Conservation (phyloP, 2,329 filamentous ascomycete genomes). For the Claviceps capensis region DNA sequence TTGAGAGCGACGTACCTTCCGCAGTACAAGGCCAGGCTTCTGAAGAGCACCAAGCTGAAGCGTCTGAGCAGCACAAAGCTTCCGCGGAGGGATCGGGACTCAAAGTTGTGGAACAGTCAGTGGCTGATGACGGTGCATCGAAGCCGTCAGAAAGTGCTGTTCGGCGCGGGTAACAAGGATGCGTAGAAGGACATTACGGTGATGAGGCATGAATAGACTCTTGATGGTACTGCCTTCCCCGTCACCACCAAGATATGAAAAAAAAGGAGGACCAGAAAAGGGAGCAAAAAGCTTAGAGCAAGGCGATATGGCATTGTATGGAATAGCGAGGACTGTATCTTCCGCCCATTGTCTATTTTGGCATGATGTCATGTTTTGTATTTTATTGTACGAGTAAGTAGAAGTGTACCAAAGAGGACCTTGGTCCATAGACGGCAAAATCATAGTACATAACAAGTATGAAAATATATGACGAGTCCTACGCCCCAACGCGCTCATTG, state of each 20-base stretch:
- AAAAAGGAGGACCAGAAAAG: neutral
- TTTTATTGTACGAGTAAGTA: slow-evolving; percentile 2
- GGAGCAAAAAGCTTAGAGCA: neutral
- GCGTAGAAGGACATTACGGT: slow-evolving; percentile 8
- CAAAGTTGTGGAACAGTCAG: slow-evolving; percentile 4
- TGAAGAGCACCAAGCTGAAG: neutral
- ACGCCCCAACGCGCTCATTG: too few relatives aligned
- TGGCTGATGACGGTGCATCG: slow-evolving; percentile 6
- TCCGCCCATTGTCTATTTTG: slow-evolving; percentile 4
- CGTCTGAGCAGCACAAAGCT: neutral
- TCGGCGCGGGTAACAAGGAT: slow-evolving; percentile 15
- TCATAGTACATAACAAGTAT: too few relatives aligned
- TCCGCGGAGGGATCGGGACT: slow-evolving; percentile 6
- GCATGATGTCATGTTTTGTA: slow-evolving; percentile 6
- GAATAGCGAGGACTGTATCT: neutral
- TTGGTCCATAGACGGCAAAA: slow-evolving; percentile 2
- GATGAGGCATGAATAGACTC: slow-evolving; percentile 7
- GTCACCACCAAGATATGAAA: neutral
- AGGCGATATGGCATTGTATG: neutral
- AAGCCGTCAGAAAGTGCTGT: slow-evolving; percentile 17
- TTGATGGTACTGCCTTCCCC: neutral
- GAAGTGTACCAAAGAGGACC: neutral
- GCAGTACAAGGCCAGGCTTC: neutral
- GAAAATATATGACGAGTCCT: too few relatives aligned
- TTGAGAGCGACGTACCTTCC: neutral